Conservation (phyloP, 2,329 filamentous ascomycete genomes). For the Thyridium curvatum region DNA sequence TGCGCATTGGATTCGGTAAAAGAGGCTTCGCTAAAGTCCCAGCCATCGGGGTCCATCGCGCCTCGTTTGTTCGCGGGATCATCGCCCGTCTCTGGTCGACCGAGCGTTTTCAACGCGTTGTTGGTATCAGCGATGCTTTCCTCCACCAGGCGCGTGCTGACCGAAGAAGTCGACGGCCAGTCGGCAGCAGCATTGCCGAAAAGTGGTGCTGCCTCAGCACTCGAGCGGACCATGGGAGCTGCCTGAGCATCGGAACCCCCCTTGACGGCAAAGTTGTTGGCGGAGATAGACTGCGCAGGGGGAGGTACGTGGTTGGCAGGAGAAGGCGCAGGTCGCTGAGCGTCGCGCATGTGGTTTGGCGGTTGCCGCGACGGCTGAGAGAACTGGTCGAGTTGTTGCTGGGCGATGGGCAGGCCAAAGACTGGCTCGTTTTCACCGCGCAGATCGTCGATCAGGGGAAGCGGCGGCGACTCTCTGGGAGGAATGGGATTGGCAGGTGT, state of each 20-base stretch:
- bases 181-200: conserved; percentile 24
- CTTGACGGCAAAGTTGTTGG: conserved; percentile 22
- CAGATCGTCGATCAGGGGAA: conserved; percentile 54
- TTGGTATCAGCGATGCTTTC: conserved; percentile 20
- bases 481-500: conserved; percentile 60
- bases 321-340: conserved; percentile 44
- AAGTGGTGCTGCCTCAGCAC: conserved; percentile 35
- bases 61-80: conserved; percentile 40
- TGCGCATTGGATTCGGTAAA: conserved; percentile 46
- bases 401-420: conserved; percentile 36
- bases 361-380: conserved; percentile 20
- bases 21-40: conserved; percentile 86
- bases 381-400: conserved; percentile 28
- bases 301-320: conserved; percentile 49
- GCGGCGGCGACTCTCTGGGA: conserved; percentile 54
- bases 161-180: conserved; percentile 21
- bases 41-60: conserved; percentile 61
- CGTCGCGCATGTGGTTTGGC: conserved; percentile 51
- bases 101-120: conserved; percentile 31
- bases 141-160: conserved; percentile 12
- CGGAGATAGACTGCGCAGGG: conserved; percentile 38
- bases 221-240: conserved; percentile 45
- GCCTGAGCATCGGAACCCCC: conserved; percentile 33
- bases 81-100: conserved; percentile 30
- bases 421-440: conserved; percentile 39